These are phyloP conservation scores for Microstegium vimineum DNA, from an alignment of 176 grass and related monocot species.

Conservation along the genomic window DNA sequence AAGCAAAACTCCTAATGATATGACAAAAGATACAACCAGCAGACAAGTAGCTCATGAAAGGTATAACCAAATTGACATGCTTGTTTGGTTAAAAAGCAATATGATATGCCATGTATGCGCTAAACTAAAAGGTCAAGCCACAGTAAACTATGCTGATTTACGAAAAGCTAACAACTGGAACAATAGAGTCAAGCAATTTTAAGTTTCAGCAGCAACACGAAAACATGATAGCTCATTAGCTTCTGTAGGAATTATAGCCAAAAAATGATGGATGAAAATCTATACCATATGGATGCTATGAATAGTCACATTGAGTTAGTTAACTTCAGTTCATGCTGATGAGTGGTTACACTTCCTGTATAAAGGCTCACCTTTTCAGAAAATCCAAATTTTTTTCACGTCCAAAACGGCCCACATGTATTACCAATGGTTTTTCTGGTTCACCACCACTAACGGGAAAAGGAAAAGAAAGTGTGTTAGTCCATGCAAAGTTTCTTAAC, in stretches of 20 bases:
- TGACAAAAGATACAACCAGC: neutral
- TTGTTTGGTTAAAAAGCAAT: constrained; percentile 2
- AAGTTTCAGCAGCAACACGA: constrained; percentile 18
- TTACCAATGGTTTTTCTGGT: constrained; percentile 83
- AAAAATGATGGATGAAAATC: constrained; percentile 11
- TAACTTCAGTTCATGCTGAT: neutral
- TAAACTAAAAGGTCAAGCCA: constrained; percentile 9
- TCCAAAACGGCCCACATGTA: constrained; percentile 95
- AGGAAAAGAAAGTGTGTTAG: constrained; percentile 24
- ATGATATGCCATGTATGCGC: neutral
- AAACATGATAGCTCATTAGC: constrained; percentile 14
- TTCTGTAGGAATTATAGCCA: neutral
- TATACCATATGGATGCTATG: neutral
- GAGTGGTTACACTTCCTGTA: neutral
- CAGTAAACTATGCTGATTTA: neutral
- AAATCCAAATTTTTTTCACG: constrained; percentile 98
- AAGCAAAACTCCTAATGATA: constrained; percentile 18
- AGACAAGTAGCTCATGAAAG: constrained; percentile 7
- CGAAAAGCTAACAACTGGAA: neutral
- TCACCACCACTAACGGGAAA: constrained; percentile 72
- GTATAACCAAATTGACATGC: neutral
- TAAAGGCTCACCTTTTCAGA: constrained; percentile 65
- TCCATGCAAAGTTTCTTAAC: neutral
- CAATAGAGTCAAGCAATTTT: neutral
- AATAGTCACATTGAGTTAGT: neutral